Evolutionary conservation across 768 basidiomycete species (phyloP).

Genomic region (Russula olivacea): DNA sequence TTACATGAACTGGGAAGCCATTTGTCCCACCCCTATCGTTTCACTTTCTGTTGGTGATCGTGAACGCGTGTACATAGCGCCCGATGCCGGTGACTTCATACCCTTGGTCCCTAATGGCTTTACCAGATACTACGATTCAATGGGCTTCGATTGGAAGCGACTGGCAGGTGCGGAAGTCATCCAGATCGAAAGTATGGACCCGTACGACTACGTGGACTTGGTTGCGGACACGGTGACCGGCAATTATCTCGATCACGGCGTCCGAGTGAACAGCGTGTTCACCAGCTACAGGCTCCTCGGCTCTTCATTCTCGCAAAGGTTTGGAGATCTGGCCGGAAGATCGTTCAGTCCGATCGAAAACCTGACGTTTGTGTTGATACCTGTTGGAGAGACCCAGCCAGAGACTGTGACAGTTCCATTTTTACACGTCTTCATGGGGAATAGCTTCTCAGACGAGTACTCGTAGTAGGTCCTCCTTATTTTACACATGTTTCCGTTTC

Average conservation of each 20-base stretch:
- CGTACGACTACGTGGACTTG: conserved; percentile 50
- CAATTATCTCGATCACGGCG: conserved; percentile 58
- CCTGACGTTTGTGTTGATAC: conserved; percentile 44
- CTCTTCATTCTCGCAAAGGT: conserved; percentile 48
- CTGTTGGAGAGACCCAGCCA: conserved; percentile 40
- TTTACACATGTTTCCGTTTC: not conserved
- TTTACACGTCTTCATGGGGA: conserved; percentile 44
- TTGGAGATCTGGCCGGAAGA: conserved; percentile 54
- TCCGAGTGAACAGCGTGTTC: conserved; percentile 59
- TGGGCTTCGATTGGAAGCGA: conserved; percentile 40
- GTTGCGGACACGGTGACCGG: conserved; percentile 55
- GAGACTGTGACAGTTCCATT: conserved; percentile 54
- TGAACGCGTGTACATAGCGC: conserved; percentile 20
- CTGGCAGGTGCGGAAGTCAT: conserved; percentile 57
- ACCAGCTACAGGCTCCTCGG: conserved; percentile 47
- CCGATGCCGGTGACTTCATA: conserved; percentile 17
- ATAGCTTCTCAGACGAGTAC: conserved; percentile 43
- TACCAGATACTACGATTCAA: conserved; percentile 6
- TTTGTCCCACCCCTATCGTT: conserved; percentile 25
- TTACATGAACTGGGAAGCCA: conserved; percentile 43
- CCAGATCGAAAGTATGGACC: conserved; percentile 46
- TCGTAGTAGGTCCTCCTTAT: conserved; percentile 43
- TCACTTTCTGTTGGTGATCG: conserved; percentile 3
- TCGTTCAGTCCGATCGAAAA: conserved; percentile 42
- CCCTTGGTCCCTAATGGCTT: conserved; percentile 7